These are phyloP conservation scores for Camptophora hylomeconis DNA, from an alignment of 2,329 filamentous ascomycete species.

Conservation along the genomic window DNA sequence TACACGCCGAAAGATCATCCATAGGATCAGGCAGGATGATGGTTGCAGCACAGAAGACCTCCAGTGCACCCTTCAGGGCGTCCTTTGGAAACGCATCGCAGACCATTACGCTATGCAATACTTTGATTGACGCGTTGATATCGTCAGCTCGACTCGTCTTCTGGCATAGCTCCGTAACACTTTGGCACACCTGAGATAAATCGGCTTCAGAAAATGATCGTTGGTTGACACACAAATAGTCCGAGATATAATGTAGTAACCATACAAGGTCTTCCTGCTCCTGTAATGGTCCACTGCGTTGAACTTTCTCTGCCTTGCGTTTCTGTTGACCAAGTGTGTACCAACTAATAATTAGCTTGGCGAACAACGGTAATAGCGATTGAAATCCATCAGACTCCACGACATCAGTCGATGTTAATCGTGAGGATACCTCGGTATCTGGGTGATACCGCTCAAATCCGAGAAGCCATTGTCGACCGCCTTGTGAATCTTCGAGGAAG, in stretches of 20 bases:
- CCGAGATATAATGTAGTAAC: constrained; percentile 11
- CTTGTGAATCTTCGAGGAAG: too few species aligned
- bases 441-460: constrained; percentile 11
- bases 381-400: too few species aligned
- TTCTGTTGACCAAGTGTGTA: too few species aligned
- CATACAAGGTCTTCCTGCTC: constrained; percentile 12
- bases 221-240: constrained; percentile 13
- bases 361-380: too few species aligned
- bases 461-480: constrained; percentile 7
- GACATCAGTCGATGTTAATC: too few species aligned
- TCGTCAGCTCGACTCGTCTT: constrained; percentile 11
- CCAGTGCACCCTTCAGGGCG: constrained; percentile 11
- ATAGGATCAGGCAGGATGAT: constrained; percentile 10
- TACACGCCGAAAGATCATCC: constrained; percentile 10
- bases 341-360: too few species aligned
- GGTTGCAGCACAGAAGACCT: constrained; percentile 12
- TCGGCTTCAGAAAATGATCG: constrained; percentile 7
- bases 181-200: constrained; percentile 7
- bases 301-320: too few species aligned
- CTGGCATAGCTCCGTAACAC: constrained; percentile 10
- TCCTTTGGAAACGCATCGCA: constrained; percentile 10
- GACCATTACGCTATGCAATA: constrained; percentile 9
- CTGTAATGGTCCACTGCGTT: too few species aligned
- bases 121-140: constrained; percentile 11
- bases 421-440: constrained; percentile 13